Evolutionary conservation across 2,329 filamentous ascomycete species (phyloP), one percentile per base, ranked within the genome.

Genomic region (Didymella pinodella): DNA sequence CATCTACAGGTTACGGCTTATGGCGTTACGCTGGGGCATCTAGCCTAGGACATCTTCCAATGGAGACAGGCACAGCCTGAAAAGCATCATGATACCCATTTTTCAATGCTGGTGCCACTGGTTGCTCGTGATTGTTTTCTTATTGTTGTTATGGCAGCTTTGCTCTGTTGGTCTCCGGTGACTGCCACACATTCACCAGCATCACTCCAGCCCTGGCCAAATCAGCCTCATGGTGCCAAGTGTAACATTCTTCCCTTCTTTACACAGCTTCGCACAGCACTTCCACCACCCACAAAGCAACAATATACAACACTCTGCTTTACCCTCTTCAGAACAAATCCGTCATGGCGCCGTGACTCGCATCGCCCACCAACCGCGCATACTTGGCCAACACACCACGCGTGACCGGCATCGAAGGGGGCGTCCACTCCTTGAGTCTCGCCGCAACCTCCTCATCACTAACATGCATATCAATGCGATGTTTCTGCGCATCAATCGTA

Each of bases 331-430:
- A 86, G 60, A 88, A 91, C 56, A 89, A 75, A 81, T 97, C 93
- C 38, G 93, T 97, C 79, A 97, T 90, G 8, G 93, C 93, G 5
- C 94, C 94, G 70, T 94, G 90, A 75, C 90, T 94, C 11, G 94
- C 94, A 85, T 97, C 93, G 1, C 93, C 90, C 0, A 98, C 94
- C 71, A 97, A 78, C 43, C 85, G 81, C 7, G 91, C 91, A 81
- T 98, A 98, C 83, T 98, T 98, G 5, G 92, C 93, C 80, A 98
- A 74, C 40, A 90, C 89, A 38, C 94, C 94, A 55, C 94, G 86
- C 67, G 89, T 93, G 10, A 96, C 91, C 61, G 85, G 84, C 71
- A 87, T 86, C 71, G 80, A 83, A 0, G 92, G 93, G 31, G 87
- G 80, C 72, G 84, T 89, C 92, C 92, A 96, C 61, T 79, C 81